Evolutionary conservation across 23 red algal genomes (phyloP).

Genomic region (Gracilaria caudata): DNA sequence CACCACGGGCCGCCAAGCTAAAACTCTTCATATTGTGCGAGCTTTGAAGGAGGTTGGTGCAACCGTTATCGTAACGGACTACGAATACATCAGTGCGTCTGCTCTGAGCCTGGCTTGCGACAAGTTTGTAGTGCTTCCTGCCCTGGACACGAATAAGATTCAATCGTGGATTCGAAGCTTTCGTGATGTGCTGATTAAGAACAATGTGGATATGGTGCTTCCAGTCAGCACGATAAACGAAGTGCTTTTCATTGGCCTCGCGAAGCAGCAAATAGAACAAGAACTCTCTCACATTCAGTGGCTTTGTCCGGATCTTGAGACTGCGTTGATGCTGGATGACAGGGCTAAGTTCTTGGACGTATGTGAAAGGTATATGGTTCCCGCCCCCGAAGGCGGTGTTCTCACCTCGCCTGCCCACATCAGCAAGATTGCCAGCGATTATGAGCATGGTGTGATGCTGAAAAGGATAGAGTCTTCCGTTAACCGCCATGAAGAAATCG

Average conservation of each 20-base stretch:
- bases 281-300: constrained; percentile 62
- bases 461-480: constrained; percentile 73
- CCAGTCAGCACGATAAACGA: constrained; percentile 85
- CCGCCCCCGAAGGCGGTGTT: constrained; percentile 36
- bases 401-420: constrained; percentile 22
- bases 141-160: not conserved
- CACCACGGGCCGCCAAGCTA: constrained; percentile 76
- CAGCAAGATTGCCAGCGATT: not conserved
- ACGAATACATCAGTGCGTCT: constrained; percentile 61
- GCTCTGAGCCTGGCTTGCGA: constrained; percentile 71
- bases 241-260: constrained; percentile 60
- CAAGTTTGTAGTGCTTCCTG: constrained; percentile 67
- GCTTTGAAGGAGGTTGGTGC: constrained; percentile 74
- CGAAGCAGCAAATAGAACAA: constrained; percentile 25
- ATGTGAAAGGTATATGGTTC: constrained; percentile 54
- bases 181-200: constrained; percentile 42
- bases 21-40: constrained; percentile 72
- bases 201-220: constrained; percentile 70
- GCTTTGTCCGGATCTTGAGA: constrained; percentile 68
- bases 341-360: constrained; percentile 32
- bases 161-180: constrained; percentile 61
- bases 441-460: constrained; percentile 53
- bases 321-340: constrained; percentile 67
- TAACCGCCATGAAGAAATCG: constrained; percentile 76
- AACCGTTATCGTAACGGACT: constrained; percentile 76